Conservation (phyloP, 2,329 filamentous ascomycete species). For the Penicillium hordei region DNA sequence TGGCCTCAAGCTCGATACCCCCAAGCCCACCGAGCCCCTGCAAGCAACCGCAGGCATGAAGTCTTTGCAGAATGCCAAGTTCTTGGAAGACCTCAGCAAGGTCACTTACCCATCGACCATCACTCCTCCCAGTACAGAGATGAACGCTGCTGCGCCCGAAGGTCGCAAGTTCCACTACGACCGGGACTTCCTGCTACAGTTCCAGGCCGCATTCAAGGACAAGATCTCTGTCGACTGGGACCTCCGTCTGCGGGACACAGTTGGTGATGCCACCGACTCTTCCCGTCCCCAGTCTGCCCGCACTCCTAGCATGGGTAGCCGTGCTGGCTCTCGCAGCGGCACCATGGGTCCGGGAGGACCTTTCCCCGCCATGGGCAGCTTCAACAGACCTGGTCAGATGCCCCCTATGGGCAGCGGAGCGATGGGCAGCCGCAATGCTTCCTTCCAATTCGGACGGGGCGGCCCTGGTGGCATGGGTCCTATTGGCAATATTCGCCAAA, state of each 20-base stretch:
- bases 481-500: slow-evolving; percentile 5
- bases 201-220: slow-evolving; percentile 93
- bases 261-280: slow-evolving; percentile 70
- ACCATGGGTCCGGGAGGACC: background rate
- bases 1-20: slow-evolving; percentile 83
- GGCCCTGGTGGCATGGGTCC: slow-evolving; percentile 61
- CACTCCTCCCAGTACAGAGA: slow-evolving; percentile 83
- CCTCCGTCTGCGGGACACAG: slow-evolving; percentile 76
- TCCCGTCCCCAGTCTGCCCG: slow-evolving; percentile 60
- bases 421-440: slow-evolving; percentile 40
- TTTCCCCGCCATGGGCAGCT: slow-evolving; percentile 63
- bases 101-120: slow-evolving; percentile 81
- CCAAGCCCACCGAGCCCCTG: slow-evolving; percentile 81
- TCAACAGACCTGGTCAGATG: slow-evolving; percentile 60
- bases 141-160: slow-evolving; percentile 72
- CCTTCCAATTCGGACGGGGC: slow-evolving; percentile 53
- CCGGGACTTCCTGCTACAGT: slow-evolving; percentile 91
- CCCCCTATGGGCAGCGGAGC: slow-evolving; percentile 72
- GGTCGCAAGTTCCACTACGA: slow-evolving; percentile 91
- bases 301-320: slow-evolving; percentile 50
- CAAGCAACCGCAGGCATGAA: slow-evolving; percentile 94
- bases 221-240: slow-evolving; percentile 95
- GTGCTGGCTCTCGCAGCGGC: slow-evolving; percentile 51
- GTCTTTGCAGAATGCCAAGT: slow-evolving; percentile 85
- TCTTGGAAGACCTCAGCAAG: slow-evolving; percentile 75